Evolutionary conservation across 2,329 filamentous ascomycete genomes (phyloP).

Genomic region (Domatiomyces globalis): DNA sequence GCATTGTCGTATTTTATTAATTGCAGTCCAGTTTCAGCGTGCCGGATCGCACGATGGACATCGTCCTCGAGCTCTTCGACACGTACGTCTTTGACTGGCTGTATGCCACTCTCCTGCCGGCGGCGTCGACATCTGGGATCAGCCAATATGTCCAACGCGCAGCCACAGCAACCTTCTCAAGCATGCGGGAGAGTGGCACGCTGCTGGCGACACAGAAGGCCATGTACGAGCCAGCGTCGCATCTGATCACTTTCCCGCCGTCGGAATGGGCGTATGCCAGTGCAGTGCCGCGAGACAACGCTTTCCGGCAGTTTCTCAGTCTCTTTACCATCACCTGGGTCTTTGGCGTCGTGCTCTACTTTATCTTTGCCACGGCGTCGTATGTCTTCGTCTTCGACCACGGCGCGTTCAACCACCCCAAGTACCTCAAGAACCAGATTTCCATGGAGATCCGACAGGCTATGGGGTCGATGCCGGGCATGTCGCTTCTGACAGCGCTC

Average conservation of each 20-base stretch:
- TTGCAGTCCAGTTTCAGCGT: not conserved
- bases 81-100: slow-evolving; percentile 65
- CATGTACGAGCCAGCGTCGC: slow-evolving; percentile 55
- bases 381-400: slow-evolving; percentile 90
- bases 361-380: slow-evolving; percentile 61
- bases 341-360: slow-evolving; percentile 75
- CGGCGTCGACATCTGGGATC: slow-evolving; percentile 40
- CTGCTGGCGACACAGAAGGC: slow-evolving; percentile 39
- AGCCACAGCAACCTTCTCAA: slow-evolving; percentile 41
- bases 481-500: slow-evolving; percentile 67
- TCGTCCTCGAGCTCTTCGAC: slow-evolving; percentile 75
- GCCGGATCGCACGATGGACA: slow-evolving; percentile 54
- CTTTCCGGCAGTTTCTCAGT: slow-evolving; percentile 57
- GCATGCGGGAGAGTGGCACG: slow-evolving; percentile 28
- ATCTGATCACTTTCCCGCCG: slow-evolving; percentile 56
- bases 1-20: not conserved
- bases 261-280: slow-evolving; percentile 67
- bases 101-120: slow-evolving; percentile 60
- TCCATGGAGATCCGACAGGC: slow-evolving; percentile 72
- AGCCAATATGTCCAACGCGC: slow-evolving; percentile 37
- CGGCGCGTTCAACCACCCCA: slow-evolving; percentile 72
- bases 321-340: slow-evolving; percentile 87
- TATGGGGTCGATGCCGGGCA: slow-evolving; percentile 60
- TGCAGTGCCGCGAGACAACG: slow-evolving; percentile 61
- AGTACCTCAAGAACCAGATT: slow-evolving; percentile 90